Evolutionary conservation across 805 yeast genomes (phyloP).

Genomic region (Metschnikowia dekortorum): DNA sequence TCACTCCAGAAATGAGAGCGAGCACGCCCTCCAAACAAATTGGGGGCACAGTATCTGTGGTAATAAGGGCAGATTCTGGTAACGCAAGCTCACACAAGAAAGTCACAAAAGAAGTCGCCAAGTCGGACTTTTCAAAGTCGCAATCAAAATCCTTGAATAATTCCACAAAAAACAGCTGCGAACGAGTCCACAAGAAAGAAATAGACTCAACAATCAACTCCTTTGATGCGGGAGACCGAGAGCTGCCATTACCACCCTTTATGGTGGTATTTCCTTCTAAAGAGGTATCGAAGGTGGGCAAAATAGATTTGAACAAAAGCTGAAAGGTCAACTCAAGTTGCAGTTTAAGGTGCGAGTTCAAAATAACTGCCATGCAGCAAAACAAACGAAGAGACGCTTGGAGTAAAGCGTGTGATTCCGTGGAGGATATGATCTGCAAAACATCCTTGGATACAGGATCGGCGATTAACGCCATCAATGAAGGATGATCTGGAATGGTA

Average conservation of each 20-base stretch:
- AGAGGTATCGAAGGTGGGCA: slow-evolving; percentile 32
- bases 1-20: slow-evolving; percentile 60
- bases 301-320: slow-evolving; percentile 56
- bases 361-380: slow-evolving; percentile 62
- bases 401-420: slow-evolving; percentile 67
- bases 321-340: slow-evolving; percentile 75
- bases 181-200: slow-evolving; percentile 75
- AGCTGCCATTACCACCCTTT: slow-evolving; percentile 7
- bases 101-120: slow-evolving; percentile 63
- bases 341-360: slow-evolving; percentile 62
- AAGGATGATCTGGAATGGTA: slow-evolving; percentile 53
- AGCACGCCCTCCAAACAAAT: slow-evolving; percentile 85
- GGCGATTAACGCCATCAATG: slow-evolving; percentile 62
- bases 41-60: slow-evolving; percentile 89
- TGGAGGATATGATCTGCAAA: slow-evolving; percentile 69
- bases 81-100: slow-evolving; percentile 72
- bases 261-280: slow-evolving; percentile 12
- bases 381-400: slow-evolving; percentile 74
- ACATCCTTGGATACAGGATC: slow-evolving; percentile 84
- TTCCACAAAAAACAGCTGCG: slow-evolving; percentile 71
- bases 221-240: slow-evolving; percentile 46
- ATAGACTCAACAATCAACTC: slow-evolving; percentile 83
- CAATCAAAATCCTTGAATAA: slow-evolving; percentile 85
- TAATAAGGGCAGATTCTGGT: slow-evolving; percentile 75
- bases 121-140: slow-evolving; percentile 78